phyloP scores from a whole-genome alignment of 176 grass and related monocot species.

The Oryza officinalis region DNA sequence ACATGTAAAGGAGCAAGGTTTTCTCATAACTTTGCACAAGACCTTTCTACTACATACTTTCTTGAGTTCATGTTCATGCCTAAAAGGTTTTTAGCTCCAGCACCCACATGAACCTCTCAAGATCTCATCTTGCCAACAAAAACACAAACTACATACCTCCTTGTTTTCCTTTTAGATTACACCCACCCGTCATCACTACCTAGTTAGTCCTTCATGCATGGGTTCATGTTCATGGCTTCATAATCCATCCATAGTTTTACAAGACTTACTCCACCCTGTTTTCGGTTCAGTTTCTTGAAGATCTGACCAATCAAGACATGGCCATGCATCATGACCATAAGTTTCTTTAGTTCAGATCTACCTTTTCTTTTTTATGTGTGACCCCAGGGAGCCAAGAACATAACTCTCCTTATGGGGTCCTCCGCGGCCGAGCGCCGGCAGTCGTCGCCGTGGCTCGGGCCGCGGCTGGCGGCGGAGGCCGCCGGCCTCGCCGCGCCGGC shows the following conservation, averaged over 20 bases:
- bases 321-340: conserved; percentile 26
- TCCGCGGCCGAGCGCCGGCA: conserved; percentile 51
- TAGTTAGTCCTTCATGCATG: conserved; percentile 42
- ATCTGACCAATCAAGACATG: conserved; percentile 43
- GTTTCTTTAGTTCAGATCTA: conserved; percentile 10
- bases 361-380: conserved; percentile 65
- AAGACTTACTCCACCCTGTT: conserved; percentile 23
- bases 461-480: not conserved
- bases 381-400: conserved; percentile 95
- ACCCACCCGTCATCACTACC: conserved; percentile 31
- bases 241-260: conserved; percentile 40
- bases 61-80: conserved; percentile 45
- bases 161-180: conserved; percentile 8
- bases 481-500: conserved; percentile 28
- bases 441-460: conserved; percentile 49
- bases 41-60: conserved; percentile 40
- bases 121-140: conserved; percentile 2
- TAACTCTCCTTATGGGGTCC: conserved; percentile 91
- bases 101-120: conserved; percentile 26
- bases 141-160: conserved; percentile 35
- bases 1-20: not conserved
- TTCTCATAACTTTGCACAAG: conserved; percentile 32
- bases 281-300: conserved; percentile 45
- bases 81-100: conserved; percentile 25
- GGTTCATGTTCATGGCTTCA: conserved; percentile 44